These are phyloP conservation scores for Pleurotus sapidus DNA, from an alignment of 768 basidiomycete species.

Conservation along the genomic window DNA sequence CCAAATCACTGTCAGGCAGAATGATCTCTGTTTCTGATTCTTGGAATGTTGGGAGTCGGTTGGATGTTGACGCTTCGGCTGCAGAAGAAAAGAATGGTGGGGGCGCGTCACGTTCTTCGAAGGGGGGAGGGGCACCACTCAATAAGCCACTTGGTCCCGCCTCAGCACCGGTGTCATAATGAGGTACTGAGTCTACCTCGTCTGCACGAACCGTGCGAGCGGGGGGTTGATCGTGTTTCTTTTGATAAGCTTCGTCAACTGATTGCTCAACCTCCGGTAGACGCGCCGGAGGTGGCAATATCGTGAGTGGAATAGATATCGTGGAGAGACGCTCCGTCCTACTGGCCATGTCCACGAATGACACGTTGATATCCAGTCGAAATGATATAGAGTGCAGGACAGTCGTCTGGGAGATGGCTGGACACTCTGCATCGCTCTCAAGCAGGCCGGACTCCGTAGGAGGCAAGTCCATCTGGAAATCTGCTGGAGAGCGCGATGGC, in stretches of 20 bases:
- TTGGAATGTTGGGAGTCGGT: conserved; percentile 67
- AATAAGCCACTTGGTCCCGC: conserved; percentile 75
- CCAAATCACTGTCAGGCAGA: conserved; percentile 40
- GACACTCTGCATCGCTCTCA: conserved; percentile 63
- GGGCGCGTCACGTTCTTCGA: conserved; percentile 80
- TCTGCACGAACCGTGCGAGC: conserved; percentile 66
- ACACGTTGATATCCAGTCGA: conserved; percentile 65
- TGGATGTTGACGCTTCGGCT: conserved; percentile 57
- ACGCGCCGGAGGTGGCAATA: conserved; percentile 75
- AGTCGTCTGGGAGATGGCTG: conserved; percentile 77
- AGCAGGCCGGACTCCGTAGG: conserved; percentile 40
- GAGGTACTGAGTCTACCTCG: conserved; percentile 61
- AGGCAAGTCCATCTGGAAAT: conserved; percentile 41
- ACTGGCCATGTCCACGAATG: conserved; percentile 70
- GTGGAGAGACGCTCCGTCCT: conserved; percentile 68
- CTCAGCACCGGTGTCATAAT: conserved; percentile 60
- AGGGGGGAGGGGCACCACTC: conserved; percentile 72
- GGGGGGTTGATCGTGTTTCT: conserved; percentile 86
- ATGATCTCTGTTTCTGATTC: conserved; percentile 78
- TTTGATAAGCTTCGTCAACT: conserved; percentile 74
- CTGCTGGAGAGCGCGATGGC: conserved; percentile 45
- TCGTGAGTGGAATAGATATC: conserved; percentile 63
- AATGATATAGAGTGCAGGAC: conserved; percentile 84
- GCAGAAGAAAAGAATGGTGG: conserved; percentile 66
- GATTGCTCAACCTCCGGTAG: conserved; percentile 74